Percentiles rank a stretch among this genome's conserved stretches.
Conservation (phyloP, 2,329 filamentous ascomycete species). For the Phyllosticta paracitricarpa region DNA sequence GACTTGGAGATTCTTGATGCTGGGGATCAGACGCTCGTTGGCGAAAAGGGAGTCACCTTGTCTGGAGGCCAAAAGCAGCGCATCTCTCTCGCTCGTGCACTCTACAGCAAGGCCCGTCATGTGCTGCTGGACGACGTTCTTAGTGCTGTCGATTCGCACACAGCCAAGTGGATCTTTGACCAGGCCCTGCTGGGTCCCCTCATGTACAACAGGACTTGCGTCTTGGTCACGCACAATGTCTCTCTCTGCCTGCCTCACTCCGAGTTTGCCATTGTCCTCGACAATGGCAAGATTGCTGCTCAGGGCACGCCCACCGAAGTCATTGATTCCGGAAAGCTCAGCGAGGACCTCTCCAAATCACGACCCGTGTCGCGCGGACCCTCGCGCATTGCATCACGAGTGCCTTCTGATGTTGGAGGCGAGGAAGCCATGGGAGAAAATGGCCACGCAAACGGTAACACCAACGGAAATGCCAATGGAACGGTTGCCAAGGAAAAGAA, state of each 20-base stretch:
- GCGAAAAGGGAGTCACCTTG: slow-evolving; percentile 93
- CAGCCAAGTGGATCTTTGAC: slow-evolving; percentile 94
- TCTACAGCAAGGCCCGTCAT: slow-evolving; percentile 93
- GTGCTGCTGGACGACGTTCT: slow-evolving; percentile 89
- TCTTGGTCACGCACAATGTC: slow-evolving; percentile 91
- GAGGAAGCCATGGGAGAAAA: slow-evolving; percentile 32
- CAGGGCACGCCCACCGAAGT: slow-evolving; percentile 73
- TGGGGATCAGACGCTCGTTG: slow-evolving; percentile 87
- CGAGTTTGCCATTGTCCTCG: slow-evolving; percentile 71
- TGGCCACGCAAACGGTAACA: slow-evolving; percentile 39
- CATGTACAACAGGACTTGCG: slow-evolving; percentile 82
- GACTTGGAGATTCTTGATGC: slow-evolving; percentile 87
- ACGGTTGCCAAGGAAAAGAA: slow-evolving; percentile 27
- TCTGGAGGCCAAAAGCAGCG: slow-evolving; percentile 97
- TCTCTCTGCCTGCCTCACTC: slow-evolving; percentile 75
- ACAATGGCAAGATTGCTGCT: slow-evolving; percentile 69
- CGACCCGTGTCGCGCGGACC: slow-evolving; percentile 57
- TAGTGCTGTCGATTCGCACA: slow-evolving; percentile 94
- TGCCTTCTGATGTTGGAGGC: slow-evolving; percentile 64
- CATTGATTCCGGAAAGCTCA: slow-evolving; percentile 77
- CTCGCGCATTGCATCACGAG: slow-evolving; percentile 67
- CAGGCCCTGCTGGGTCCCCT: slow-evolving; percentile 83
- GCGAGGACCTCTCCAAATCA: slow-evolving; percentile 74
- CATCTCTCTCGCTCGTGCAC: slow-evolving; percentile 87
- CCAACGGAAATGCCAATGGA: slow-evolving; percentile 38